phyloP scores from a whole-genome alignment of 768 basidiomycete species.

The Lanmaoa rubissima region DNA sequence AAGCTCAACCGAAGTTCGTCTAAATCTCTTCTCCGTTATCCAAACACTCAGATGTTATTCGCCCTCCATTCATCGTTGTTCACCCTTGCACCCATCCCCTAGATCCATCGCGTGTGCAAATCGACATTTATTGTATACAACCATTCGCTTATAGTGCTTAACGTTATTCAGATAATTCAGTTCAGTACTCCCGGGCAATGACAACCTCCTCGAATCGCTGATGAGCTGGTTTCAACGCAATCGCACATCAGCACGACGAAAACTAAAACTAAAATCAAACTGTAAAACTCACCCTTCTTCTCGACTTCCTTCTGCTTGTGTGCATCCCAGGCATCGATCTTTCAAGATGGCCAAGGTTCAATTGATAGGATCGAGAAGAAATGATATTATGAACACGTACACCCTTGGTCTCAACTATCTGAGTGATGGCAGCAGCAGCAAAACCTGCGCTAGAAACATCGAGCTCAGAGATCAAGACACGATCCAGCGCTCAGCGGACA shows the following conservation, averaged over 20 bases:
- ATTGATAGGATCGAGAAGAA: background rate
- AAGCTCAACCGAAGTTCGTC: background rate
- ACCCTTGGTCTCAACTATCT: conserved; percentile 20
- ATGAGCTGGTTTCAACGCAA: background rate
- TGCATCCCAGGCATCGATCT: conserved; percentile 4
- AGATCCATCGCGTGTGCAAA: background rate
- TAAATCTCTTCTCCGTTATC: background rate
- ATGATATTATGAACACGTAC: conserved; percentile 1
- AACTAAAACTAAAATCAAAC: background rate
- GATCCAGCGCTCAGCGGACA: background rate
- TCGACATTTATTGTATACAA: background rate
- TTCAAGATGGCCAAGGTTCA: background rate
- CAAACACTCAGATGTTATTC: background rate
- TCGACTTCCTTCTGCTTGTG: background rate
- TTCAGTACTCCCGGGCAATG: background rate
- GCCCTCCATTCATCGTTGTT: background rate
- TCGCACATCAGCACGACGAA: background rate
- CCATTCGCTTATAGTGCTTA: background rate
- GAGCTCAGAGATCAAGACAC: background rate
- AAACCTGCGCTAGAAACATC: conserved; percentile 10
- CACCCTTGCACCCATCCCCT: background rate
- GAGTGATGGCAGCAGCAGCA: conserved; percentile 3
- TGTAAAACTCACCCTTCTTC: conserved; percentile 1
- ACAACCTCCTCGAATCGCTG: background rate
- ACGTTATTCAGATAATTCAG: background rate